Conservation (phyloP, 306 rosid genomes). For the Vigna nakashimae region DNA sequence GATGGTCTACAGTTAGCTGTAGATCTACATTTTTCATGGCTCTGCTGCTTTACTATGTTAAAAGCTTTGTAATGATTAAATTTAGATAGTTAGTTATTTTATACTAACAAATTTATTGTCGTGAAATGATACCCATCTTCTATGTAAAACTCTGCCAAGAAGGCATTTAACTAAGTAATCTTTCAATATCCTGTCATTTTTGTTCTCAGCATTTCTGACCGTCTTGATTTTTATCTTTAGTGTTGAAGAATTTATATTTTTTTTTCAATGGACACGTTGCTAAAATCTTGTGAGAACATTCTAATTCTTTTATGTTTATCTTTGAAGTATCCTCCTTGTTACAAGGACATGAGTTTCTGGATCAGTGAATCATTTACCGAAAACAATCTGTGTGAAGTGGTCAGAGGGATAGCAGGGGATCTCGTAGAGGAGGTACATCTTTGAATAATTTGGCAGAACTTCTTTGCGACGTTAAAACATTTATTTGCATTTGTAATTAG, state of each 20-base stretch:
- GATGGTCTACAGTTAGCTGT: constrained; percentile 8
- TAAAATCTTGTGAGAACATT: constrained; percentile 18
- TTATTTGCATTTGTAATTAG: constrained; percentile 7
- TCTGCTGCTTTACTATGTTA: constrained; percentile 37
- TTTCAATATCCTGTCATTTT: background rate
- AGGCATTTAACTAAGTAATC: constrained; percentile 21
- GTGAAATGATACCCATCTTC: constrained; percentile 25
- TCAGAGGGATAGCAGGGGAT: constrained; percentile 93
- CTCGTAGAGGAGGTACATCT: constrained; percentile 93
- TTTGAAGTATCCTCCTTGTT: constrained; percentile 93
- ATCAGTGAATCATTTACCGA: constrained; percentile 87
- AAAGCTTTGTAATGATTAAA: constrained; percentile 13
- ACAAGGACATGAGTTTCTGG: constrained; percentile 97
- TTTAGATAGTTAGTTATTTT: constrained; percentile 13
- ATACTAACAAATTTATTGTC: constrained; percentile 4
- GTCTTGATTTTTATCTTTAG: constrained; percentile 6
- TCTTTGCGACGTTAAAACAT: background rate
- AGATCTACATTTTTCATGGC: constrained; percentile 12
- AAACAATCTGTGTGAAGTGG: constrained; percentile 96
- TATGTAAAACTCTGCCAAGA: constrained; percentile 23
- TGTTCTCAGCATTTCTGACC: constrained; percentile 13
- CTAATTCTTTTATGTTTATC: constrained; percentile 39
- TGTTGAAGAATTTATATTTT: constrained; percentile 13
- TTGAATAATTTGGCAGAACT: constrained; percentile 20
- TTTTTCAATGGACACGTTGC: background rate